Base-by-base conservation (phyloP, 2,329 filamentous ascomycete species). In the Paracoccidioides brasiliensis region DNA sequence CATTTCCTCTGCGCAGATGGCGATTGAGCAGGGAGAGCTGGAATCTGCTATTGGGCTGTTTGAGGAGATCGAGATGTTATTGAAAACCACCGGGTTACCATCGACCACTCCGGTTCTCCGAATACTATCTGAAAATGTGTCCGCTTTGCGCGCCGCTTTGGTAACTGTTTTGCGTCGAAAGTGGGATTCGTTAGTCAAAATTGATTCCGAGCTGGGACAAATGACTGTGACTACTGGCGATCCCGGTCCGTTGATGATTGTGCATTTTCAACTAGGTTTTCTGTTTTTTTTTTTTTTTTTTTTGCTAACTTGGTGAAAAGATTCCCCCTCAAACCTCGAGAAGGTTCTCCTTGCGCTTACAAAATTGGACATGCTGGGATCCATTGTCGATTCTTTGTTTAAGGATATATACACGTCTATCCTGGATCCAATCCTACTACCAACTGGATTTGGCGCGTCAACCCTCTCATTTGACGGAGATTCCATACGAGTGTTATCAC, bases 181-280 rank as follows among this genome's bases (percentile, higher is more conserved):
- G n/a, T 96, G 90, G 88, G 79, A 80, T 56, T 74, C 77, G 0
- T 73, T 91, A 45, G 73, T 95, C 10, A 70, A 76, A 1, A 70
- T 90, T 15, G 81, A 91, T 63, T 68, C 74, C 0, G 73, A 79
- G 28, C 70, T 74, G 7, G 73, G 75, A 7, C 76, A 70, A 48
- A 70, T 93, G 6, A 77, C 74, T 0, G 77, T 94, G 38, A 74
- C 73, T 32, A 72, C 78, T 10, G 70, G 70, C 15, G 70, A 76
- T 32, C 67, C 79, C 67, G 76, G 81, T 83, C 68, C 51, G 69
- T 55, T 7, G 33, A 35, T 22, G 2, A 22, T 22, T 22, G 22
- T 22, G 22, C 22, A 1, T 22, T 22, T 22, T 22, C 22, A 22
- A 22, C 22, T 22, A 22, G 22, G 22, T 22, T 22, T n/a, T 8